phyloP scores from a whole-genome alignment of 2,329 filamentous ascomycete genomes.

The Colletotrichum tropicale region DNA sequence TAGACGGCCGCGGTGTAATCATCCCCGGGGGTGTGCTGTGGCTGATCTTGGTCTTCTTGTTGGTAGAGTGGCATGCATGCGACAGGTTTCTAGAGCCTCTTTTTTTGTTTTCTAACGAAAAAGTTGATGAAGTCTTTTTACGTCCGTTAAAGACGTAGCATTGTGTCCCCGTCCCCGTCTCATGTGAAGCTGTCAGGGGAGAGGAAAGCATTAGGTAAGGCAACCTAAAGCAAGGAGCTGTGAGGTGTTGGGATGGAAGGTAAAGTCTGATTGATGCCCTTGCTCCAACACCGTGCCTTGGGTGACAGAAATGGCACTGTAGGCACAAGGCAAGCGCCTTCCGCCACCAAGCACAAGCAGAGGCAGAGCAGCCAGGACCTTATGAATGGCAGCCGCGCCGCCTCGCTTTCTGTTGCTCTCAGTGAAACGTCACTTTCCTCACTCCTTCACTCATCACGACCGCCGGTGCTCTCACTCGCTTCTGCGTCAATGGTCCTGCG shows the following conservation, averaged over 20 bases:
- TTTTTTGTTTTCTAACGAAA: conserved; percentile 17
- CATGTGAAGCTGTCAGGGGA: neutral
- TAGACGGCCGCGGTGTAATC: conserved; percentile 41
- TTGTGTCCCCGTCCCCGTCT: neutral
- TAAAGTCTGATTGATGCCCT: neutral
- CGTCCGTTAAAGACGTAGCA: neutral
- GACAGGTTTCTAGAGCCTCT: conserved; percentile 18
- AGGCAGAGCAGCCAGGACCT: neutral
- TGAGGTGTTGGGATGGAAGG: neutral
- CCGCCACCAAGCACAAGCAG: neutral
- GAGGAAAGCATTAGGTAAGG: neutral
- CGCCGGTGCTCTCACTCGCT: neutral
- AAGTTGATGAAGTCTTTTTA: conserved; percentile 13
- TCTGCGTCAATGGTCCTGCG: neutral
- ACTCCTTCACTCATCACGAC: neutral
- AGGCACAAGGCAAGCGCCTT: neutral
- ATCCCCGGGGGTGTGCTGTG: neutral
- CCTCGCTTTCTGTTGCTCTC: neutral
- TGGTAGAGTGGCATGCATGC: conserved; percentile 21
- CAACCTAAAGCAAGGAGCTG: neutral
- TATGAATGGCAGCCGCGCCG: neutral
- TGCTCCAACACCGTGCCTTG: neutral
- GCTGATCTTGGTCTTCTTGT: conserved; percentile 7
- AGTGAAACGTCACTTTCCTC: neutral
- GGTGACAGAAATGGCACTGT: neutral